Evolutionary conservation across 1,284 basidiomycete genomes (phyloP).

Genomic region (Chalciporus sp.): DNA sequence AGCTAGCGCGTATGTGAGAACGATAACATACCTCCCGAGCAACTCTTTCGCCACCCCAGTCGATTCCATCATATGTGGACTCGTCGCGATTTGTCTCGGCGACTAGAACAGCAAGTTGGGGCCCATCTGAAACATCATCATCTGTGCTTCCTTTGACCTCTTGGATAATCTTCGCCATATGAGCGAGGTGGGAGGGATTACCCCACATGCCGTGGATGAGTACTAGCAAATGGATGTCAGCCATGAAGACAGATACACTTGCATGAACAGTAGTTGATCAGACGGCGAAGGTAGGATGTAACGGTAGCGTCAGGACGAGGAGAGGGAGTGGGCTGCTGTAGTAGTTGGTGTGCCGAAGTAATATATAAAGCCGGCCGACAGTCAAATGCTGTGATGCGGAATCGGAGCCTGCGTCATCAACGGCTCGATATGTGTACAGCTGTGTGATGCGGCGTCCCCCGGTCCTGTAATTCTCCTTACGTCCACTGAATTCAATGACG

Average conservation of each 20-base stretch:
- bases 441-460: too few relatives aligned
- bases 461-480: too few relatives aligned
- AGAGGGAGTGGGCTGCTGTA: too few relatives aligned
- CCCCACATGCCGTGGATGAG: conserved; percentile 89
- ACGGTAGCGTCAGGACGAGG: too few relatives aligned
- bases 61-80: conserved; percentile 74
- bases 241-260: conserved; percentile 22
- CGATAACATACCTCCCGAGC: conserved; percentile 56
- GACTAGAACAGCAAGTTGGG: conserved; percentile 51
- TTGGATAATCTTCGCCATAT: conserved; percentile 46
- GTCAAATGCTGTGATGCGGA: too few relatives aligned
- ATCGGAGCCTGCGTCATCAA: too few relatives aligned
- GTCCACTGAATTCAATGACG: too few relatives aligned
- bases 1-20: background rate
- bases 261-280: background rate
- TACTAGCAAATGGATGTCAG: conserved; percentile 59
- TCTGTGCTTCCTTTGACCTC: conserved; percentile 35
- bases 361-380: too few relatives aligned
- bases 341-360: too few relatives aligned
- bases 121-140: conserved; percentile 3
- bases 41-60: conserved; percentile 73
- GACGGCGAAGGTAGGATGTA: too few relatives aligned
- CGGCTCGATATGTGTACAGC: too few relatives aligned
- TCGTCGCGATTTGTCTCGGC: conserved; percentile 56
- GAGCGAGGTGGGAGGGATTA: conserved; percentile 55